Percentiles rank a stretch among this genome's conserved stretches.
phyloP scores from a whole-genome alignment of 257 asterid species.

The Jaltomata sinuosa region DNA sequence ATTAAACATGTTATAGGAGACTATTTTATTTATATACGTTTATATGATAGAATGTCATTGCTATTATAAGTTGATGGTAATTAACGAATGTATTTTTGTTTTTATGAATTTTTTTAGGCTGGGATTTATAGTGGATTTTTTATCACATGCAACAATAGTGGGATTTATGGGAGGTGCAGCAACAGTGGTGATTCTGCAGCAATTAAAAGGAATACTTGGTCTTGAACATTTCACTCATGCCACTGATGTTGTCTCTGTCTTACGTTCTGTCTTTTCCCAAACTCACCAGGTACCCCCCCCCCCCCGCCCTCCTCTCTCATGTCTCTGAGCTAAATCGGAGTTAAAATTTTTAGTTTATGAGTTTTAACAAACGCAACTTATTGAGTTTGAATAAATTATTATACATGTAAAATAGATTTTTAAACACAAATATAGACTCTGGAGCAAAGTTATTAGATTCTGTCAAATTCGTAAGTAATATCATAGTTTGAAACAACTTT shows the following conservation, averaged over 20 bases:
- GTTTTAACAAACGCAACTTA: background rate
- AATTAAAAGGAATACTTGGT: slow-evolving; percentile 71
- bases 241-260: slow-evolving; percentile 69
- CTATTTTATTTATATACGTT: too few relatives aligned
- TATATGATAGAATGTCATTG: too few relatives aligned
- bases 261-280: slow-evolving; percentile 75
- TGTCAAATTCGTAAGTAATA: background rate
- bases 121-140: slow-evolving; percentile 91
- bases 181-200: slow-evolving; percentile 82
- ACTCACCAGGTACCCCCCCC: slow-evolving; percentile 44
- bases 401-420: background rate
- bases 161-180: slow-evolving; percentile 99
- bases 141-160: slow-evolving; percentile 96
- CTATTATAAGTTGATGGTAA: background rate
- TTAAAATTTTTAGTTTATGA: background rate
- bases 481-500: too few relatives aligned
- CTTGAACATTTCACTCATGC: slow-evolving; percentile 71
- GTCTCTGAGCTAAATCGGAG: background rate
- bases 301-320: background rate
- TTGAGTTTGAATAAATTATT: too few relatives aligned
- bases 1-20: background rate
- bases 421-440: background rate
- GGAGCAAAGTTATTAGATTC: too few relatives aligned
- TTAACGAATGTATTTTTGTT: background rate
- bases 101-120: slow-evolving; percentile 32